Base-by-base conservation (phyloP, 495 filamentous ascomycete genomes). In the Opeltia flavorubescens region DNA sequence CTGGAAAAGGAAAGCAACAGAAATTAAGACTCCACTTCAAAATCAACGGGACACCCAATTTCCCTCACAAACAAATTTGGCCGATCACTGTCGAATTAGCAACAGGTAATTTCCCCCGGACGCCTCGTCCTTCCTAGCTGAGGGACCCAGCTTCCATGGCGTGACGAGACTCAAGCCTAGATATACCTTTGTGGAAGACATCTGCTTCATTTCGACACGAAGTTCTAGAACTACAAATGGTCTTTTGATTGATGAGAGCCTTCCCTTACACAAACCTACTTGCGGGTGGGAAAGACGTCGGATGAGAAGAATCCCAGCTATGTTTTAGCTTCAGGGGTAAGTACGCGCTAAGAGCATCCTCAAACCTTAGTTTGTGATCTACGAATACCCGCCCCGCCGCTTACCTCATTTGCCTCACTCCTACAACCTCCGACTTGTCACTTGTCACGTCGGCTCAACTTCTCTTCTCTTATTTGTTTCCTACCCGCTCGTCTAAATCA, bases 71-170 rank as follows among this genome's bases (percentile, higher is more conserved):
- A 41, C 38, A 21, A 17, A 41, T 12, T 25, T 21, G 4, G 12
- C 21, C 18, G 38, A 24, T 25, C 38, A 17, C 25, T 15, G 4
- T 44, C n/a, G 24, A 44, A 40, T 7, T 44, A 27, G 21, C 25
- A 31, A 8, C 15, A 15, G n/a, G 2, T 44, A 29, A 44, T 44
- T 30, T 44, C 42, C 42, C 42, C 29, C 29, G 15, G 42, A 44
- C 25, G 38, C 42, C 26, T 44, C 25, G 29, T 33, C 30, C 30
- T 33, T n/a, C 30, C 30, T 9, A 33, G 30, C 30, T 9, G 30
- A 33, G 15, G 15, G 9, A 33, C 30, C 9, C 9, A 9, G 30
- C 15, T n/a, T n/a, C n/a, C n/a, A 25, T 21, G 20, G 21, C 21
- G 38, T 41, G 18, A 9, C 21, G 38, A 41, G 38, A 9, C 38